Conservation (phyloP, 1,284 basidiomycete species). For the Malassezia slooffiae region DNA sequence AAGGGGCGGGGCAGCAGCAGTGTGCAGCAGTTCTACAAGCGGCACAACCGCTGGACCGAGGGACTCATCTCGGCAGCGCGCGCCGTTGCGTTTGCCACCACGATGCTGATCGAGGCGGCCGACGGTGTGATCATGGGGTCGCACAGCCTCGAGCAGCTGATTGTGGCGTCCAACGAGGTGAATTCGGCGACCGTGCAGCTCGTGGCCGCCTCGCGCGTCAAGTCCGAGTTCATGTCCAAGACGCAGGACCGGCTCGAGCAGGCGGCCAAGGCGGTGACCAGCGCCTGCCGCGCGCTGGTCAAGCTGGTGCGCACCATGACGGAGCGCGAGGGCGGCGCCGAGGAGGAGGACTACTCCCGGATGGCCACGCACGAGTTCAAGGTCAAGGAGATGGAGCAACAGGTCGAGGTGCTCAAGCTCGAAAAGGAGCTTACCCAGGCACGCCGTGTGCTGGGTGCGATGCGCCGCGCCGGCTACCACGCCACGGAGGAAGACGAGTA, state of each 20-base stretch:
- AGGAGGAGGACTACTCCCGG: constrained; percentile 74
- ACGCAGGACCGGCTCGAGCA: constrained; percentile 91
- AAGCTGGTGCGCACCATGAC: constrained; percentile 91
- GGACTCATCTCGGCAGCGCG: constrained; percentile 96
- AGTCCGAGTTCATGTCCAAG: constrained; percentile 95
- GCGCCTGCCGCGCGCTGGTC: constrained; percentile 95
- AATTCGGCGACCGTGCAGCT: constrained; percentile 93
- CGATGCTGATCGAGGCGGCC: constrained; percentile 87
- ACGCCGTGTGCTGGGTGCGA: constrained; percentile 39
- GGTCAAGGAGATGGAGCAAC: constrained; percentile 77
- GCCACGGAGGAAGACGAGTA: constrained; percentile 32
- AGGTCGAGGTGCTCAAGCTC: constrained; percentile 89
- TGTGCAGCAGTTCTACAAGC: constrained; percentile 93
- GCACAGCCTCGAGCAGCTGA: constrained; percentile 93
- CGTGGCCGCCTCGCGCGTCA: constrained; percentile 94
- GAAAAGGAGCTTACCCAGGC: constrained; percentile 73
- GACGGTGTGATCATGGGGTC: constrained; percentile 94
- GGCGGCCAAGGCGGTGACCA: constrained; percentile 93
- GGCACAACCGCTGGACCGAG: constrained; percentile 99
- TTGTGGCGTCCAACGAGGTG: constrained; percentile 97
- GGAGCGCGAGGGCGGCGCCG: constrained; percentile 63
- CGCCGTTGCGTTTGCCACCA: constrained; percentile 94
- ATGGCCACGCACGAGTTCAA: constrained; percentile 96
- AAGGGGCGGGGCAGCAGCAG: constrained; percentile 84
- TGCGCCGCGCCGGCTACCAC: constrained; percentile 43